Percentiles rank a stretch among this genome's conserved stretches.
Conservation (phyloP, 2,329 filamentous ascomycete genomes). For the Beauveria brongniartii region DNA sequence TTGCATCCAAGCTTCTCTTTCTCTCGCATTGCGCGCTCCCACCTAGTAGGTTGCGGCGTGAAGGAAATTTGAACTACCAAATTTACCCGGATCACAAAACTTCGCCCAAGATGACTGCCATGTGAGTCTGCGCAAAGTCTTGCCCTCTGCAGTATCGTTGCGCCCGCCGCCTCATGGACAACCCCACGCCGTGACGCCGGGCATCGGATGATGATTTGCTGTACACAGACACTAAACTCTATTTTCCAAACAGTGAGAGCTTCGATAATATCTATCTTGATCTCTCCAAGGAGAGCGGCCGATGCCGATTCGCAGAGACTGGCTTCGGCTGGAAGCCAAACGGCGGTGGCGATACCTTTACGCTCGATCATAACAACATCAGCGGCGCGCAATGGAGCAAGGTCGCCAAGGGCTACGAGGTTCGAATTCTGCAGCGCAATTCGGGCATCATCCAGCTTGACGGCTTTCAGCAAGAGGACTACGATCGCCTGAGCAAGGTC, state of each 20-base stretch:
- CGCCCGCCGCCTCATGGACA: background rate
- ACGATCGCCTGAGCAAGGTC: slow-evolving; percentile 80
- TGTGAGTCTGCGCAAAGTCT: slow-evolving; percentile 22
- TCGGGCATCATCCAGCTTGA: slow-evolving; percentile 88
- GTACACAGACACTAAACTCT: slow-evolving; percentile 2
- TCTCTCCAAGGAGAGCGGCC: slow-evolving; percentile 83
- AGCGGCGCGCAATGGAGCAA: slow-evolving; percentile 88
- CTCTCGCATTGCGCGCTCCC: background rate
- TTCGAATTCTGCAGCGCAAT: slow-evolving; percentile 81
- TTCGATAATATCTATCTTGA: slow-evolving; percentile 98
- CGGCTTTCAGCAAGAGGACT: slow-evolving; percentile 91
- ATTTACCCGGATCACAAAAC: background rate
- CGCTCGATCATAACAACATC: slow-evolving; percentile 80
- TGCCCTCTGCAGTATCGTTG: background rate
- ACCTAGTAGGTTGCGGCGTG: background rate
- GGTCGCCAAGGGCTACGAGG: slow-evolving; percentile 83
- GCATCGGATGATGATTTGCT: background rate
- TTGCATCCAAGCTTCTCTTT: background rate
- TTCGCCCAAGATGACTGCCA: slow-evolving; percentile 28
- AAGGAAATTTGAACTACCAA: background rate
- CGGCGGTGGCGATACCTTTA: slow-evolving; percentile 84
- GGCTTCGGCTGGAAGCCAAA: slow-evolving; percentile 93
- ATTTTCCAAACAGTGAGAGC: slow-evolving; percentile 55
- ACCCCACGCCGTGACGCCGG: background rate
- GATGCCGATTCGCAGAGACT: slow-evolving; percentile 89